Percentiles rank a stretch among this genome's conserved stretches.
These are phyloP conservation scores for Ophiostoma populinum DNA, from an alignment of 2,329 filamentous ascomycete genomes.

Conservation along the genomic window DNA sequence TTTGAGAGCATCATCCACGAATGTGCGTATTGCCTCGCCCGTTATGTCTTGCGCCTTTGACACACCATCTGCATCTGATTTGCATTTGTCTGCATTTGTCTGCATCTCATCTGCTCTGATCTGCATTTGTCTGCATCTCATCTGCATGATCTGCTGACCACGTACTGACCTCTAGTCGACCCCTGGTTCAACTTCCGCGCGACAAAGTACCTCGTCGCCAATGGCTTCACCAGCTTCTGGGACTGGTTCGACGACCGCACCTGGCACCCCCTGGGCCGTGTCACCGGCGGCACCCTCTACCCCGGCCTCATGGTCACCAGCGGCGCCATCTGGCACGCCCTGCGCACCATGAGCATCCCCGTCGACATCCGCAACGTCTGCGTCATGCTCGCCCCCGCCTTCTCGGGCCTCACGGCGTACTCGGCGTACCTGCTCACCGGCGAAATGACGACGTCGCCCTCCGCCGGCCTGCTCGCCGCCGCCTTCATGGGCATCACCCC, in stretches of 20 bases:
- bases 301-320: conserved; percentile 98
- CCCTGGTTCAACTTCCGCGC: conserved; percentile 99
- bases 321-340: conserved; percentile 85
- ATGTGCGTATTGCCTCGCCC: conserved; percentile 60
- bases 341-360: conserved; percentile 74
- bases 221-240: conserved; percentile 99
- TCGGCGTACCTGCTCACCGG: conserved; percentile 90
- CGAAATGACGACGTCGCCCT: conserved; percentile 91
- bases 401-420: conserved; percentile 83
- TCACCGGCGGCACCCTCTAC: conserved; percentile 97
- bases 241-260: conserved; percentile 99
- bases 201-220: conserved; percentile 88
- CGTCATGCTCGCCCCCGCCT: conserved; percentile 84
- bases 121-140: too few relatives aligned
- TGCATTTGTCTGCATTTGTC: too few relatives aligned
- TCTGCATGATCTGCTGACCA: conserved; percentile 15
- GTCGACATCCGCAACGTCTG: conserved; percentile 99
- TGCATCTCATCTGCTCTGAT: too few relatives aligned
- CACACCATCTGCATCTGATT: conserved; percentile 5
- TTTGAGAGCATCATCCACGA: conserved; percentile 99
- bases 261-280: conserved; percentile 96
- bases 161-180: conserved; percentile 60
- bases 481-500: conserved; percentile 95
- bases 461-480: conserved; percentile 85
- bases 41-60: too few relatives aligned